Conservation (phyloP, 2,329 filamentous ascomycete genomes). For the Penicillium olsonii region DNA sequence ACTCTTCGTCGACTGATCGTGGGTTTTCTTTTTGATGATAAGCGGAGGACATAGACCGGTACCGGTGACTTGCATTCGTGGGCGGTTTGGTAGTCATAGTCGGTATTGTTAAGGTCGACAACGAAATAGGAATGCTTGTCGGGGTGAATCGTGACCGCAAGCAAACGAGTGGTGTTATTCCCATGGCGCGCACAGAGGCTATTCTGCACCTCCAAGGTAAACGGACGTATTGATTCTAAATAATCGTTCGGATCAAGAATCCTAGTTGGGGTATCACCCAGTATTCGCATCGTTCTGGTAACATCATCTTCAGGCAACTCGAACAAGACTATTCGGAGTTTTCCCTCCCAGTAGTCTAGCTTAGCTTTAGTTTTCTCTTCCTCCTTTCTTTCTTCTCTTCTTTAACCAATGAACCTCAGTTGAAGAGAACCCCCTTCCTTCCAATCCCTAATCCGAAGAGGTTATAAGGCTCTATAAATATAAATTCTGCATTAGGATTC, state of each 20-base stretch:
- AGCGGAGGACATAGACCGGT: conserved; percentile 15
- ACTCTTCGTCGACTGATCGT: conserved; percentile 3
- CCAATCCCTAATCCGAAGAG: too few species aligned
- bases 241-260: conserved; percentile 4
- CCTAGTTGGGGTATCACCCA: conserved; percentile 21
- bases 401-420: too few species aligned
- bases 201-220: conserved; percentile 1
- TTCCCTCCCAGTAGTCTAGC: too few species aligned
- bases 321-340: too few species aligned
- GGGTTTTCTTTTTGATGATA: conserved; percentile 6
- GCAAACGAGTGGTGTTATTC: conserved; percentile 1
- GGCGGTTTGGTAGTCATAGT: conserved; percentile 18
- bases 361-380: too few species aligned
- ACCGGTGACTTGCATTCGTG: conserved; percentile 5
- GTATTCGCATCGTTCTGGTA: too few species aligned
- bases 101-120: conserved; percentile 14
- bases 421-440: too few species aligned
- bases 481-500: too few species aligned
- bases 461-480: too few species aligned
- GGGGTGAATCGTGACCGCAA: background rate
- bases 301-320: too few species aligned
- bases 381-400: too few species aligned
- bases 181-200: background rate
- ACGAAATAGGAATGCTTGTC: conserved; percentile 18
- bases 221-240: conserved; percentile 2